Base-by-base conservation (phyloP, 345 rosid species). In the Arabidopsis suecica region DNA sequence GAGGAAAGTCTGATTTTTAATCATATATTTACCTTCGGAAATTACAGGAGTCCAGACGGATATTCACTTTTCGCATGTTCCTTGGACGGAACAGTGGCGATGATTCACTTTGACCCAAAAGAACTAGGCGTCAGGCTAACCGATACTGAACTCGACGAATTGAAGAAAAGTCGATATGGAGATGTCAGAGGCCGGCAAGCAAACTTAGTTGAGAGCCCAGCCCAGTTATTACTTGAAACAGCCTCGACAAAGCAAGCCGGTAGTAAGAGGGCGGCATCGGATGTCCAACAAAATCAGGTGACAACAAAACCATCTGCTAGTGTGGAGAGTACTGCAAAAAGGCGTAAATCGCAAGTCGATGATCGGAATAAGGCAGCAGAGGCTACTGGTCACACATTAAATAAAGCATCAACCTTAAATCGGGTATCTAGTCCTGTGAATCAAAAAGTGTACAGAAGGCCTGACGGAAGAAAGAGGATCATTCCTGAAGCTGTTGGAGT, bases 401-500 rank as follows among this genome's bases (percentile, higher is more conserved):
- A 76, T 82, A 92, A 91, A 82, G 79, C 57, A 1, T 74, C 86
- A 5, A 69, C 71, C 50, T 80, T 88, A 61, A 78, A 83, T 69
- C 83, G 74, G 70, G 82, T 83, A 67, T 86, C 93, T 36, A 91
- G 88, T 82, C 97, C 96, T 48, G 98, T 95, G 70, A 95, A 88
- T 80, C 97, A 96, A 68, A 88, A 87, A 83, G 98, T 93, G 79
- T 93, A 96, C 50, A 82, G 97, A 72, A 90, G 98, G 28, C 89
- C 99, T 78, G 98, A 96, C 78, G 99, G 99, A 16, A 88, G 98
- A 83, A 95, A 92, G 85, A 84, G 99, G 85, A 95, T 95, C 63
- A 95, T 95, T 79, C 98, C 99, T 40, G 99, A 95, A 87, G 94
- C 99, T 4, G 93, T 95, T 2, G 99, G 99, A 56, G 86, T 89